These are phyloP conservation scores for Nitzschia sp. DNA, from an alignment of 108 stramenopile species.

Conservation along the genomic window DNA sequence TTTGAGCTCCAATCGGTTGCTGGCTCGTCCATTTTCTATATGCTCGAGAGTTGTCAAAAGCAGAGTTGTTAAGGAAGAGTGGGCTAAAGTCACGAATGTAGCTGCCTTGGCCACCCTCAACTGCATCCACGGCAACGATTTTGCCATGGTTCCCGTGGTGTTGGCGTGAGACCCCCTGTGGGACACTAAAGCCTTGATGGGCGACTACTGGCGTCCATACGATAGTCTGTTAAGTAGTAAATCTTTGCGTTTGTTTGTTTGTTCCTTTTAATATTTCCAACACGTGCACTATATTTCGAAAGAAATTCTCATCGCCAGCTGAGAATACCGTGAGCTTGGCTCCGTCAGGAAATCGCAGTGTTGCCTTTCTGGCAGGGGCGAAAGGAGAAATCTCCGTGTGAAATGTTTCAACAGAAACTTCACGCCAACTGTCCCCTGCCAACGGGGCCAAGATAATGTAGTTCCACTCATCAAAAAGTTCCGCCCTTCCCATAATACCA, in stretches of 20 bases:
- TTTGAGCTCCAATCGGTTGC: neutral
- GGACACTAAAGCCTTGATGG: too few species aligned
- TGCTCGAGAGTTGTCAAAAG: neutral
- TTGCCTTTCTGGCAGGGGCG: constrained; percentile 18
- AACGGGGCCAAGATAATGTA: neutral
- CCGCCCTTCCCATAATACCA: neutral
- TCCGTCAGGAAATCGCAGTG: neutral
- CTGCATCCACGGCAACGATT: neutral
- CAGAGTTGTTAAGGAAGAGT: neutral
- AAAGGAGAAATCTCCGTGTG: constrained; percentile 22
- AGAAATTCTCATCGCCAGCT: neutral
- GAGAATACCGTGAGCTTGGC: neutral
- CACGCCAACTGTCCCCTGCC: constrained; percentile 17
- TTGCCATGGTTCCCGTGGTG: neutral
- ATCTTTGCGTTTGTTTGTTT: too few species aligned
- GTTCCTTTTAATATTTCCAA: too few species aligned
- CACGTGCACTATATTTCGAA: neutral
- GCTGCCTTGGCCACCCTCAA: neutral
- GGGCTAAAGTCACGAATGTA: neutral
- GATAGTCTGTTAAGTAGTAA: too few species aligned
- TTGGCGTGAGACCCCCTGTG: too few species aligned
- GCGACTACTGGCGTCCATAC: too few species aligned
- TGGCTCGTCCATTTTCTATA: neutral
- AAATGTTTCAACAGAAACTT: constrained; percentile 34
- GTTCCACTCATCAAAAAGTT: neutral